These are phyloP conservation scores for Fraxinus greggii DNA, from an alignment of 305 asterid species.

Conservation along the genomic window DNA sequence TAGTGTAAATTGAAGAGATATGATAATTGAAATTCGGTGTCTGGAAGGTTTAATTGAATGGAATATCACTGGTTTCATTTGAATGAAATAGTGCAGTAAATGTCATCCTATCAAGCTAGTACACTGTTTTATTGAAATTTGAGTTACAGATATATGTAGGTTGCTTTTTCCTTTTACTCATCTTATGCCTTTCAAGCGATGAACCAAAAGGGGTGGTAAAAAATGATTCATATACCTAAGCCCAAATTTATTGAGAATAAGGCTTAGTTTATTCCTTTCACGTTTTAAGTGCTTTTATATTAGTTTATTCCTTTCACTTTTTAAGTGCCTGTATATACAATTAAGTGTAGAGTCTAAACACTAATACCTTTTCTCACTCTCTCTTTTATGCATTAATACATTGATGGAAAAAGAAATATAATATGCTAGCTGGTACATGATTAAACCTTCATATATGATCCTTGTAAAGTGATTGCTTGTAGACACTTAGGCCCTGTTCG, in stretches of 20 bases:
- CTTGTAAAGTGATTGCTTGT: not conserved
- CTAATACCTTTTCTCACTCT: not conserved
- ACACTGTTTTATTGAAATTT: not conserved
- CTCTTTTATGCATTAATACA: not conserved
- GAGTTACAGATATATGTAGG: not conserved
- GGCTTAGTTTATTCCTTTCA: no score
- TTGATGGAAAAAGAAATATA: not conserved
- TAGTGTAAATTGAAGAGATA: not conserved
- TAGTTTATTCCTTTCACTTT: not conserved
- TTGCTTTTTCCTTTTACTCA: not conserved
- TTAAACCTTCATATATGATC: not conserved
- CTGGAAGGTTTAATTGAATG: constrained; percentile 1
- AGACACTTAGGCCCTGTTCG: no score
- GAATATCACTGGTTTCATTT: not conserved
- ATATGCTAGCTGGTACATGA: not conserved
- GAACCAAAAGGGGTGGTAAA: not conserved
- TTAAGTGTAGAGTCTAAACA: not conserved
- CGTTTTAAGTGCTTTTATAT: not conserved
- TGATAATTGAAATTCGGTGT: not conserved
- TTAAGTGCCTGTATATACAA: not conserved
- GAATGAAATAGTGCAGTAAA: not conserved
- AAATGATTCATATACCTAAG: not conserved
- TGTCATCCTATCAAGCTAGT: not conserved
- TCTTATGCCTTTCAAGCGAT: not conserved
- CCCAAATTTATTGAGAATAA: not conserved